Base-by-base conservation (phyloP, 345 rosid species). In the Fremontodendron californicum region DNA sequence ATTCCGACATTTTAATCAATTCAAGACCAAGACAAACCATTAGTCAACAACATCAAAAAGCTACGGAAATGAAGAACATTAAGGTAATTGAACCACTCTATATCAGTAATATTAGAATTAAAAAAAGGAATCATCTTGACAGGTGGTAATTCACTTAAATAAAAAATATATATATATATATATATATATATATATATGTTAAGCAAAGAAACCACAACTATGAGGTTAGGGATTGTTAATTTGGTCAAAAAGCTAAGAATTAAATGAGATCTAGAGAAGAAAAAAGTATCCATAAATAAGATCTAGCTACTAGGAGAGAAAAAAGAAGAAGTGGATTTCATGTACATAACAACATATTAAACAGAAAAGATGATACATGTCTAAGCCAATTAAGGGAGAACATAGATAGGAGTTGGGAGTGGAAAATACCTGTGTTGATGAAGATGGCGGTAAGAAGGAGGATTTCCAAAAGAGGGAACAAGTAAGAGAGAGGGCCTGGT, bases 261-360 rank as follows among this genome's bases (percentile, higher is more conserved):
- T 8, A 12, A 37, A 19, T n/a, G 18, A 1, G 45, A 64, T 64
- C 29, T 6, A 19, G 74, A 60, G 52, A 73, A 63, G 45, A 33
- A 25, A 74, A 18, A 61, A 57, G 58, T 63, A 85, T 79, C 79
- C 76, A 72, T 1, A 6, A 63, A 54, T 11, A 51, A 51, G 54
- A 82, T 60, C 29, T 67, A 73, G 39, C 46, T 33, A 42, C n/a
- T 40, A 11, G 52, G 25, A 46, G 5, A 15, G 71, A 39, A 27
- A 40, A 4, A 39, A n/a, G 11, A 5, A 16, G 2, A 1, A 1
- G 57, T 51, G 1, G 8, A 21, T 9, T 18, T 18, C 25, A 37
- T 23, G 33, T 19, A 39, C 49, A 5, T 52, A 52, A 21, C 57
- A 52, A 21, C 57, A 52, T 52, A 55, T n/a, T 21, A 57, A 57